Percentiles rank a stretch among this genome's conserved stretches.
Evolutionary conservation across 441 rosid species (phyloP).

Genomic region (Pelargonium citronellum): DNA sequence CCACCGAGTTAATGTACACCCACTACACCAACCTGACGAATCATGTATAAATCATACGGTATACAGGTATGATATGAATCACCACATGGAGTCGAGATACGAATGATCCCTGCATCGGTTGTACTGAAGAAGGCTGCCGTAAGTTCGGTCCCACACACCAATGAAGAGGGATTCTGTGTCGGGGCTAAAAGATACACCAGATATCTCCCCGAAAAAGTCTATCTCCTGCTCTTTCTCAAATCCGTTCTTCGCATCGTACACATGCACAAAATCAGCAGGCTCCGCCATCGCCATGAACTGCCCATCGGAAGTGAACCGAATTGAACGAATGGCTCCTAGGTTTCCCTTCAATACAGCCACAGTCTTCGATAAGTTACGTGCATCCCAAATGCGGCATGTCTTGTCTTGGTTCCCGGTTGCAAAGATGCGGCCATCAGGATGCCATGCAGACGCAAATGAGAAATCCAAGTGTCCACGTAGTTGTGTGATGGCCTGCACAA

Average conservation of each 20-base stretch:
- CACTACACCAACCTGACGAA: no score
- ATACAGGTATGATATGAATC: conserved; percentile 6
- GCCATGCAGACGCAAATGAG: conserved; percentile 39
- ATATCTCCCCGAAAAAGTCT: conserved; percentile 36
- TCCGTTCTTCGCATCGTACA: conserved; percentile 28
- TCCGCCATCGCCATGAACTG: conserved; percentile 33
- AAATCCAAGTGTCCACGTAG: conserved; percentile 32
- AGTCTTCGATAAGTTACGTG: conserved; percentile 26
- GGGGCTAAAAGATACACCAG: conserved; percentile 35
- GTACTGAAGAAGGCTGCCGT: conserved; percentile 33
- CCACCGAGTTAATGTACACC: no score
- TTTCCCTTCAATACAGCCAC: conserved; percentile 31
- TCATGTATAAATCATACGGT: not conserved
- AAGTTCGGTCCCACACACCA: conserved; percentile 37
- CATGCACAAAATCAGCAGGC: conserved; percentile 37
- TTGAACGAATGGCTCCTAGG: conserved; percentile 33
- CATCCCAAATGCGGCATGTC: conserved; percentile 40
- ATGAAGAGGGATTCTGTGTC: conserved; percentile 31
- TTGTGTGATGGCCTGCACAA: conserved; percentile 18
- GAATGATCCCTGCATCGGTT: conserved; percentile 31
- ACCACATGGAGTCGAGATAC: conserved; percentile 44
- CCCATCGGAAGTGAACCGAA: conserved; percentile 32
- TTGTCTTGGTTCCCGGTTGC: conserved; percentile 39
- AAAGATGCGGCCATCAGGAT: conserved; percentile 27
- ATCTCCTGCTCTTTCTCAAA: conserved; percentile 29